A percentile compares a stretch with the other conserved stretches of the same genome.
Evolutionary conservation across 208 protist species (phyloP).

Genomic region (Crithidia fasciculata): DNA sequence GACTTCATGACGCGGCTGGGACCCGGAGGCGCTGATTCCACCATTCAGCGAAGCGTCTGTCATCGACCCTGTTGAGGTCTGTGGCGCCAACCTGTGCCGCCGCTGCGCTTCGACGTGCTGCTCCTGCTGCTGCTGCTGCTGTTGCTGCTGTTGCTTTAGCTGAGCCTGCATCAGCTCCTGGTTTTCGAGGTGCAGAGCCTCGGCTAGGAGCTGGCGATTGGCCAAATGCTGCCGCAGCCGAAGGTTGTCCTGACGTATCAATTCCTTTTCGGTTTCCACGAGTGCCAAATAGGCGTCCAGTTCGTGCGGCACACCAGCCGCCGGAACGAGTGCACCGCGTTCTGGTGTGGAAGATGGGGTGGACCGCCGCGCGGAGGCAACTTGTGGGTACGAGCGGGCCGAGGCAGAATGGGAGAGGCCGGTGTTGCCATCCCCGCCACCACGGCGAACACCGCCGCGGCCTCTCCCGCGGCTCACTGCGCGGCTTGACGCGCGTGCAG

Average conservation of each 20-base stretch:
- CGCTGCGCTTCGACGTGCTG: no score
- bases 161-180: conserved; percentile 2
- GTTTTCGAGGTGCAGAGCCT: conserved; percentile 23
- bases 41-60: background rate
- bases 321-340: background rate
- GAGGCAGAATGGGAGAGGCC: no score
- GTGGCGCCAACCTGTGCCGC: background rate
- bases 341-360: background rate
- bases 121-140: background rate
- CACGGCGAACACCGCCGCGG: background rate
- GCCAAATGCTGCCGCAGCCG: conserved; percentile 22
- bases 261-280: conserved; percentile 7
- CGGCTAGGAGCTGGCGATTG: conserved; percentile 13
- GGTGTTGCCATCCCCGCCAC: background rate
- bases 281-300: background rate
- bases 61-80: conserved; percentile 20
- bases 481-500: no score
- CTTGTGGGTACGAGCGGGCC: no score
- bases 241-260: conserved; percentile 14
- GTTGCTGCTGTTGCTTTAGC: background rate
- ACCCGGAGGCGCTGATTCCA: background rate
- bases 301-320: background rate
- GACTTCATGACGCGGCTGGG: no score
- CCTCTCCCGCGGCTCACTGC: no score
- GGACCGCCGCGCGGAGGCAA: background rate